Conservation (phyloP, 2,329 filamentous ascomycete genomes). For the Diaporthe citriasiana region DNA sequence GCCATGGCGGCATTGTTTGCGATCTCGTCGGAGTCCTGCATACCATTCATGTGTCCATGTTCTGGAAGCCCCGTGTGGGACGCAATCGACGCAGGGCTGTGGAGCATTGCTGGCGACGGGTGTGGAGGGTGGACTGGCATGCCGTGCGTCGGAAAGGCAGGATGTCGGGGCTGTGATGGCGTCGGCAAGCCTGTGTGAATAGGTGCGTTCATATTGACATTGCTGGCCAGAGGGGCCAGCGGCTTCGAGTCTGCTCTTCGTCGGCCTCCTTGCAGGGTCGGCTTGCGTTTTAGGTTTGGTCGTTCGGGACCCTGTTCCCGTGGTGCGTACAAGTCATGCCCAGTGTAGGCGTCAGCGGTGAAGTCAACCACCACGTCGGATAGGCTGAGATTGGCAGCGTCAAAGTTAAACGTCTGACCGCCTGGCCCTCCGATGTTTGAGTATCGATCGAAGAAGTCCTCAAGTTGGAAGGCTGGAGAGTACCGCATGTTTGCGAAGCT, state of each 20-base stretch:
- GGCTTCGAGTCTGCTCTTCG: constrained; percentile 57
- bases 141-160: constrained; percentile 39
- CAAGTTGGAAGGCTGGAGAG: constrained; percentile 84
- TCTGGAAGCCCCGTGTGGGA: constrained; percentile 40
- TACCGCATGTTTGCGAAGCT: constrained; percentile 78
- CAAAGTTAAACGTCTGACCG: constrained; percentile 74
- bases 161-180: constrained; percentile 44
- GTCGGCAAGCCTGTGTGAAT: constrained; percentile 49
- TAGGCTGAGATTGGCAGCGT: constrained; percentile 81
- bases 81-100: constrained; percentile 49
- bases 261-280: constrained; percentile 55
- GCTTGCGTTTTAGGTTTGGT: constrained; percentile 65
- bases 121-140: constrained; percentile 42
- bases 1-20: constrained; percentile 53
- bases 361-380: constrained; percentile 75
- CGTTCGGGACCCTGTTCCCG: constrained; percentile 52
- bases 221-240: constrained; percentile 53
- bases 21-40: constrained; percentile 54
- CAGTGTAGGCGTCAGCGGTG: constrained; percentile 67
- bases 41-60: constrained; percentile 52
- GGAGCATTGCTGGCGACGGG: constrained; percentile 52
- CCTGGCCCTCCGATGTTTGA: constrained; percentile 68
- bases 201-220: constrained; percentile 47
- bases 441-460: constrained; percentile 91
- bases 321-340: constrained; percentile 63